Evolutionary conservation across 495 filamentous ascomycete species (phyloP).

Genomic region (Thermothielavioides terrestris): DNA sequence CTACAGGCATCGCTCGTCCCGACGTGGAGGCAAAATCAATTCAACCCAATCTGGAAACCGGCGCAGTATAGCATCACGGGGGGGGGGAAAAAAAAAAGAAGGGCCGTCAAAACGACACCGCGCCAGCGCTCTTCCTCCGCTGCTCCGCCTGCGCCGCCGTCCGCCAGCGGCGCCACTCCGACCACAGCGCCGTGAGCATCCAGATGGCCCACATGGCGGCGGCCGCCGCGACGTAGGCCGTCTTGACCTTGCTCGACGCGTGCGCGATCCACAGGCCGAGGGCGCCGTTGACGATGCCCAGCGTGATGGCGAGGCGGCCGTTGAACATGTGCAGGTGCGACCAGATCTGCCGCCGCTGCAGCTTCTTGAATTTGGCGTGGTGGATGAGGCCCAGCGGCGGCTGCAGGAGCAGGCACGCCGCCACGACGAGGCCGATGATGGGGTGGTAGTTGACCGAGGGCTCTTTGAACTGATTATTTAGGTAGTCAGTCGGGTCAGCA

Average conservation of each 20-base stretch:
- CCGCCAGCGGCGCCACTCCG: conserved; percentile 15
- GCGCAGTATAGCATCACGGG: too few relatives aligned
- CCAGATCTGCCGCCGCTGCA: conserved; percentile 39
- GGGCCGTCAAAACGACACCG: neutral
- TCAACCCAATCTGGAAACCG: too few relatives aligned
- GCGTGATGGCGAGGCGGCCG: conserved; percentile 50
- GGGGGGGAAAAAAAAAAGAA: too few relatives aligned
- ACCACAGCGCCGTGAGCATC: conserved; percentile 20
- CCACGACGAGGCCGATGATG: conserved; percentile 53
- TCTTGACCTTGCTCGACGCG: conserved; percentile 18
- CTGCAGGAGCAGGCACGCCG: conserved; percentile 48
- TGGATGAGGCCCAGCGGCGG: conserved; percentile 54
- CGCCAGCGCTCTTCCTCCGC: neutral
- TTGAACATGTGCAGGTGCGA: conserved; percentile 57
- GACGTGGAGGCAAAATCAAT: too few relatives aligned
- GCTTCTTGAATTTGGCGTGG: conserved; percentile 46
- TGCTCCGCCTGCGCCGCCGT: neutral
- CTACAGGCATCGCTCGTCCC: too few relatives aligned
- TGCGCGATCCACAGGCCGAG: conserved; percentile 49
- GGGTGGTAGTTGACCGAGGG: conserved; percentile 31
- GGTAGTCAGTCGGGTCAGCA: neutral
- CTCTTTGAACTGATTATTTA: conserved; percentile 17
- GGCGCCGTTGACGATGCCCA: conserved; percentile 62
- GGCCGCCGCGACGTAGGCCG: conserved; percentile 30
- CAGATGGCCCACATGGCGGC: conserved; percentile 28